Conservation (phyloP, 164 flowering plant species). For the Protea cynaroides region DNA sequence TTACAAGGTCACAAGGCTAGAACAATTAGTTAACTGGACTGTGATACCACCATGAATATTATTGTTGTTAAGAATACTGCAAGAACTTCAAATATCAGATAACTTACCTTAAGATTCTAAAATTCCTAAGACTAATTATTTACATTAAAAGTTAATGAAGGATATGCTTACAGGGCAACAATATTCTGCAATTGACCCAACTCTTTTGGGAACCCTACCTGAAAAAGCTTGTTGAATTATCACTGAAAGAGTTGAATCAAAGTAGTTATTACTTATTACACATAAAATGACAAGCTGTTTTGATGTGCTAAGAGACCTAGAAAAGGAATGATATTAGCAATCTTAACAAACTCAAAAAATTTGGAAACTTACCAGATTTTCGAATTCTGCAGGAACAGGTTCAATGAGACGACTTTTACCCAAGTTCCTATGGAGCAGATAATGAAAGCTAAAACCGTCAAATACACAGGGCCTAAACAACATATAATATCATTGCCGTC, state of each 20-base stretch:
- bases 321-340: background rate
- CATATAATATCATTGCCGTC: no score
- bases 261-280: background rate
- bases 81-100: background rate
- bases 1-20: slow-evolving; percentile 63
- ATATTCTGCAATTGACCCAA: slow-evolving; percentile 79
- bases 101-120: no score
- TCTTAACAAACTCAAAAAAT: slow-evolving; percentile 41
- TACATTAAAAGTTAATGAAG: background rate
- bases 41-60: slow-evolving; percentile 62
- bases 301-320: background rate
- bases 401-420: slow-evolving; percentile 63
- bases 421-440: slow-evolving; percentile 36
- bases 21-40: slow-evolving; percentile 64
- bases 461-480: no score
- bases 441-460: no score
- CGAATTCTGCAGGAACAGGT: slow-evolving; percentile 62
- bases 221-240: slow-evolving; percentile 66
- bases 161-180: slow-evolving; percentile 46
- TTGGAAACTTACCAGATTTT: slow-evolving; percentile 71
- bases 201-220: slow-evolving; percentile 65
- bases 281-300: background rate
- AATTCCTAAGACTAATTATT: no score
- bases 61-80: slow-evolving; percentile 73
- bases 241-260: slow-evolving; percentile 29